Percentiles rank a stretch among this genome's conserved stretches.
Evolutionary conservation across 2,329 filamentous ascomycete genomes (phyloP).

Genomic region (Calonectria pteridis): DNA sequence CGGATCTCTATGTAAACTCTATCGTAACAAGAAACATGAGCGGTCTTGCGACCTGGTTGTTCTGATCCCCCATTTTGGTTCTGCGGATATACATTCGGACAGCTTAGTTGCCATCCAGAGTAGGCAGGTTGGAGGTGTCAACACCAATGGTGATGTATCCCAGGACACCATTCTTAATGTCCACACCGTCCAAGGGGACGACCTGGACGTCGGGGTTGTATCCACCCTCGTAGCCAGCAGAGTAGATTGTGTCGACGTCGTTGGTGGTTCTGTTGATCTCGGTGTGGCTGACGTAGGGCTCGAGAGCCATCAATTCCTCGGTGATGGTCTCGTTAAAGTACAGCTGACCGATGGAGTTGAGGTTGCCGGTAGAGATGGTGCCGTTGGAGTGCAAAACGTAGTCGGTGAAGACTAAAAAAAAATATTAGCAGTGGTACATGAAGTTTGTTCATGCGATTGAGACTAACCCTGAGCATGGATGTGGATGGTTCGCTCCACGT

Average conservation of each 20-base stretch:
- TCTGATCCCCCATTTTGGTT: neutral
- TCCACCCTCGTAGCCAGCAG: neutral
- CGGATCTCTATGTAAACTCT: neutral
- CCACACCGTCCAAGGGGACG: neutral
- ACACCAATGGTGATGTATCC: conserved; percentile 5
- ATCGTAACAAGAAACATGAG: neutral
- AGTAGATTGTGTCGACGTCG: neutral
- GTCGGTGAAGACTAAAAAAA: conserved; percentile 4
- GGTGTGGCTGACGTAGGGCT: conserved; percentile 4
- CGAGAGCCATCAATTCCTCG: conserved; percentile 7
- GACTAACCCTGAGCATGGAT: conserved; percentile 19
- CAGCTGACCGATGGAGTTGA: conserved; percentile 19
- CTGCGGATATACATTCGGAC: too few species aligned
- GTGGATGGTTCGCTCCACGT: conserved; percentile 13
- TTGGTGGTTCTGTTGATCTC: conserved; percentile 3
- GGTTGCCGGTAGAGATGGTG: conserved; percentile 14
- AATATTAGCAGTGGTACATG: neutral
- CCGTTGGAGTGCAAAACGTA: conserved; percentile 19
- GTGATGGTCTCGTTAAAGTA: conserved; percentile 14
- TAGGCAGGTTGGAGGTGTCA: neutral
- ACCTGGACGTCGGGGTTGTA: neutral
- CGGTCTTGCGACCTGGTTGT: neutral
- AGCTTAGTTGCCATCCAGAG: neutral
- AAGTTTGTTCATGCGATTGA: too few species aligned
- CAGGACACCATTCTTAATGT: neutral